Base-by-base conservation (phyloP, 805 yeast genomes). In the Lachancea cidri region DNA sequence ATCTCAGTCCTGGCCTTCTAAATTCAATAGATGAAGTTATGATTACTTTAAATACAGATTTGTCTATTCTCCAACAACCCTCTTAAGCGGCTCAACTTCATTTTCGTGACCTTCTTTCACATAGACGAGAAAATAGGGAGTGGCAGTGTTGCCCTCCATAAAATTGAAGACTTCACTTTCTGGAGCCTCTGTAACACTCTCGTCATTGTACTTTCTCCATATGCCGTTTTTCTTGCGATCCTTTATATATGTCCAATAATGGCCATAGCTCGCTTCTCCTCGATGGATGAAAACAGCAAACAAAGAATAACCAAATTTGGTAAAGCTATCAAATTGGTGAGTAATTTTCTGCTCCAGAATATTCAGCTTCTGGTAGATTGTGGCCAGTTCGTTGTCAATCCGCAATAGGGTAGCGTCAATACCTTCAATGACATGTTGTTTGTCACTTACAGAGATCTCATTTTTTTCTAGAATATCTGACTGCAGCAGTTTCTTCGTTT, bases 181-280 rank as follows among this genome's bases (percentile, higher is more conserved):
- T 1, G 71, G 66, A 1, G 84, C 96, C 48, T 83, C 94, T 2
- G 87, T 78, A n/a, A 93, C 95, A n/a, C 74, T 72, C 54, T 93
- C 98, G 66, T 93, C 98, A 57, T 93, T 93, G 62, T 93, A 93
- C 67, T 87, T 89, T 46, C 96, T 71, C 76, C 79, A 93, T 16
- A 84, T 66, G 2, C 57, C 58, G 20, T 76, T 73, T 15, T 72
- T 70, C 47, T 73, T 73, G 2, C 79, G 76, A 62, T 93, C 98
- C 44, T 76, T 78, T 47, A 93, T 89, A 58, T 91, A 93, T 14
- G 91, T 77, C 97, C 98, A 93, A 62, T 93, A 93, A 63, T 93
- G 98, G 2, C 98, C 98, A 57, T 86, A 91, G 38, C 87, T 81
- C 0, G 96, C 98, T 54, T 88, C 94, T 5, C 98, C 98, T 38